phyloP scores from a whole-genome alignment of 2,329 filamentous ascomycete species.

The Fusarium multiceps region DNA sequence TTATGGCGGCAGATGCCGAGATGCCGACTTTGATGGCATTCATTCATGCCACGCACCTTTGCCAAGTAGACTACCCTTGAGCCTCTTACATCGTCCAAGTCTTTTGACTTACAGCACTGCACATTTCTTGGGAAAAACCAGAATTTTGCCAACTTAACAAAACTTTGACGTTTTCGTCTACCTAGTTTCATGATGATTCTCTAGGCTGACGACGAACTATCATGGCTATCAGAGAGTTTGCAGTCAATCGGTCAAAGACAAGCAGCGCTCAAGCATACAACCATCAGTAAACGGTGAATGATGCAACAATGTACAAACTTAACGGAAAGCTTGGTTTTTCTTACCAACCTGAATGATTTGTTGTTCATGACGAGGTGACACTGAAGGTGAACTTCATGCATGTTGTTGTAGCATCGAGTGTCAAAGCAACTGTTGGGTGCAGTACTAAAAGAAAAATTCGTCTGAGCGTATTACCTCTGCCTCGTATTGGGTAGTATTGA shows the following conservation, averaged over 20 bases:
- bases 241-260: not conserved
- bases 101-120: slow-evolving; percentile 5
- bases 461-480: not conserved
- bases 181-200: not conserved
- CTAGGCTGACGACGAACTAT: slow-evolving; percentile 16
- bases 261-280: not conserved
- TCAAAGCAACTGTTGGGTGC: not conserved
- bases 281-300: not conserved
- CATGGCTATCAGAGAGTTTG: slow-evolving; percentile 5
- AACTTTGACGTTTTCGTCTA: not conserved
- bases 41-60: slow-evolving; percentile 12
- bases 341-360: not conserved
- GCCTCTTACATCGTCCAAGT: slow-evolving; percentile 38
- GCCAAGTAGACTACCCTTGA: slow-evolving; percentile 31
- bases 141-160: not conserved
- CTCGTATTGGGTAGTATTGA: not conserved
- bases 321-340: not conserved
- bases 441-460: not conserved
- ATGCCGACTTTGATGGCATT: not conserved
- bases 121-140: not conserved
- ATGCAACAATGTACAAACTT: slow-evolving; percentile 1
- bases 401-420: not conserved
- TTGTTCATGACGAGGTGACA: not conserved
- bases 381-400: not conserved
- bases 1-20: slow-evolving; percentile 14